These are phyloP conservation scores for Colletotrichum sp. DNA, from an alignment of 2,329 filamentous ascomycete species.

Conservation along the genomic window DNA sequence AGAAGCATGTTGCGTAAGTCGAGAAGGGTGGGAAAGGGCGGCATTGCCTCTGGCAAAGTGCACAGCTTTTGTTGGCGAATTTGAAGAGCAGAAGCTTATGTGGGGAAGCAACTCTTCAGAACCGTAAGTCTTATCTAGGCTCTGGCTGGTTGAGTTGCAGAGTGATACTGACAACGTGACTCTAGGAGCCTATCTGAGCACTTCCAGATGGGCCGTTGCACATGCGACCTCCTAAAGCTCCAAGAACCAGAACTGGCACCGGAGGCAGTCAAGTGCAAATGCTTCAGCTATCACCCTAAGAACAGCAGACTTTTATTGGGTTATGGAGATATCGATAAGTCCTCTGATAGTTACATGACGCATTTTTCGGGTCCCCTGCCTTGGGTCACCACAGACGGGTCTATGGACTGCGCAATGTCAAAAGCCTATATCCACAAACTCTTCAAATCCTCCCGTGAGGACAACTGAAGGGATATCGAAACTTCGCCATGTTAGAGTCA, in stretches of 20 bases:
- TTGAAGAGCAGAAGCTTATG: neutral
- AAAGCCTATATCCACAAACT: neutral
- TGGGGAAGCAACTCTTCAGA: neutral
- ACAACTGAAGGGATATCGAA: neutral
- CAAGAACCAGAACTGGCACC: neutral
- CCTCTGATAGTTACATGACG: neutral
- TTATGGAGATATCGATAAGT: neutral
- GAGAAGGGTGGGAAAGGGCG: neutral
- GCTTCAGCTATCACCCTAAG: accelerated
- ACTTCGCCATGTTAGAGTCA: neutral
- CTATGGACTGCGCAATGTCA: neutral
- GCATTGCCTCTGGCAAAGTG: neutral
- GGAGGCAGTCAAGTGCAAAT: neutral
- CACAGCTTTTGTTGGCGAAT: neutral
- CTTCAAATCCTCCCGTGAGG: neutral
- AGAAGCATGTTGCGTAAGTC: neutral
- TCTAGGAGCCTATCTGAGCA: neutral
- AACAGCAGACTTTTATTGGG: neutral
- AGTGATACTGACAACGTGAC: accelerated
- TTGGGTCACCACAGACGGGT: neutral
- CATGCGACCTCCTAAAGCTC: neutral
- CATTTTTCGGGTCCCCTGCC: neutral
- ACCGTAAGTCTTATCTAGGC: neutral
- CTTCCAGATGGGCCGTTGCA: neutral
- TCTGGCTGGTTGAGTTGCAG: neutral